These are phyloP conservation scores for Cryptomeria japonica DNA, from an alignment of 75 land plant genomes.

Conservation along the genomic window DNA sequence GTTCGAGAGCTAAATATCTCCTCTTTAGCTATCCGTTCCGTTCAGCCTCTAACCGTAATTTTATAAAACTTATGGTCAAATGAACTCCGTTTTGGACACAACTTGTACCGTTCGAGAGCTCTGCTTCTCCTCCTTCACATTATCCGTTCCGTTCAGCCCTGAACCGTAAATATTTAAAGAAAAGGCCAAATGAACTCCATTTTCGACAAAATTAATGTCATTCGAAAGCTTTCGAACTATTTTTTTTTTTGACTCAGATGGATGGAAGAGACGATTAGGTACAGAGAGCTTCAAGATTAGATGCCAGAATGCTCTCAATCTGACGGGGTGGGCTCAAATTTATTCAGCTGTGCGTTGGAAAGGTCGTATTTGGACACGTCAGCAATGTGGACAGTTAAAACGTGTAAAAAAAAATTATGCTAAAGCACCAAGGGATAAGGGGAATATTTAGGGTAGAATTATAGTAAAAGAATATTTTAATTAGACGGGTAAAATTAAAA, in stretches of 20 bases:
- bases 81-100: background rate
- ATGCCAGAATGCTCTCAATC: background rate
- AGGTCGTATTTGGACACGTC: background rate
- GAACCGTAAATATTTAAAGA: background rate
- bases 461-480: background rate
- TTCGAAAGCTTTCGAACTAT: background rate
- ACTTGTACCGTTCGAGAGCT: background rate
- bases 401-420: background rate
- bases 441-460: background rate
- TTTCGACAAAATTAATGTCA: background rate
- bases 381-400: background rate
- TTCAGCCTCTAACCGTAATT: background rate
- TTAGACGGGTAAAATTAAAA: background rate
- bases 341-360: background rate
- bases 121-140: background rate
- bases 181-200: background rate
- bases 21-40: background rate
- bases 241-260: background rate
- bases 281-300: background rate
- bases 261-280: background rate
- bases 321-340: background rate
- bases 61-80: background rate
- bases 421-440: background rate
- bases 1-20: background rate
- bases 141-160: background rate